Base-by-base conservation (phyloP, 805 yeast species). In the Yarrowia sp. region DNA sequence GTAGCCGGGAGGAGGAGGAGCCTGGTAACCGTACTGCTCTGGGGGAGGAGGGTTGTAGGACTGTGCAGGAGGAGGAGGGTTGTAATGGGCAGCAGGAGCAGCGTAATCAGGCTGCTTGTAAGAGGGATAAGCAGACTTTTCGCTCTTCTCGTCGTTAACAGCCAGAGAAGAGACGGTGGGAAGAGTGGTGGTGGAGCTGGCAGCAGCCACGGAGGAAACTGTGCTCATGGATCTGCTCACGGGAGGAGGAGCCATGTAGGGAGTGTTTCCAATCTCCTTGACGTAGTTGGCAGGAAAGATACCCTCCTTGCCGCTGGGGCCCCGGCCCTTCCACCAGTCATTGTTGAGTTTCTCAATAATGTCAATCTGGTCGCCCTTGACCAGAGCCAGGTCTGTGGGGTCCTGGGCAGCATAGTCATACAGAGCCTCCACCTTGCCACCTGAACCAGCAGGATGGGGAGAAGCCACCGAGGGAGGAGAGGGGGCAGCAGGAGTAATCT, bases 241-340 rank as follows among this genome's bases (percentile, higher is more conserved):
- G 20, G 69, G 53, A 24, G 72, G 70, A 68, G 75, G 78, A n/a
- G 64, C 69, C 34, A 44, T n/a, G 46, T 55, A 55, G n/a, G 61
- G 61, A 3, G 61, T 24, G 20, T n/a, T 15, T 9, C 50, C 43
- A 5, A 61, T 39, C 30, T 61, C 67, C 64, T 82, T 83, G 61
- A 92, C 97, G 74, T 95, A 94, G 76, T 91, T 91, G 1, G 94
- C 80, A 9, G 99, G 99, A 80, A 95, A 93, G 74, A 93, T 87
- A 50, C 98, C 99, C 9, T 84, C 83, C 6, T 85, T 84, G 69
- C 85, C 83, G 52, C 82, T 76, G 17, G 80, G 79, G 68, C 74
- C 74, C 43, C 77, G 76, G 56, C 99, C 99, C 75, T 85, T 89
- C 90, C 95, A 92, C 99, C 99, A 94, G 74, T 92, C 94, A 44